These are phyloP conservation scores for Chlorella ohadii DNA, from an alignment of 139 green algal species.

Conservation along the genomic window DNA sequence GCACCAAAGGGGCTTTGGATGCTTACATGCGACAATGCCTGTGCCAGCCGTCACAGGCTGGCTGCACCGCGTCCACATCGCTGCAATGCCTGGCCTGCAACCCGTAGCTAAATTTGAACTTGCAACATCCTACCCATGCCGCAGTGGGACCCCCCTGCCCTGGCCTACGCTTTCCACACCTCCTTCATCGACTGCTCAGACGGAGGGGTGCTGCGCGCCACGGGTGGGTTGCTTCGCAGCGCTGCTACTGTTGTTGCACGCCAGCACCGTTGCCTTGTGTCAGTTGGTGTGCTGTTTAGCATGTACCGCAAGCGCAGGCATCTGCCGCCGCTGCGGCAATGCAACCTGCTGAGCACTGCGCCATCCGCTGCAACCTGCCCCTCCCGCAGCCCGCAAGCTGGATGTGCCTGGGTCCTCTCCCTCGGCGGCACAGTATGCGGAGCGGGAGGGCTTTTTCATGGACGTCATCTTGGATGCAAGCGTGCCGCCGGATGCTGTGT, in stretches of 20 bases:
- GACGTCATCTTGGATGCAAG: conserved; percentile 46
- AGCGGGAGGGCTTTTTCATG: conserved; percentile 60
- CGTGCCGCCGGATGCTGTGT: not conserved
- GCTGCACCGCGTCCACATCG: too few relatives aligned
- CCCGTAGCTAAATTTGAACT: too few relatives aligned
- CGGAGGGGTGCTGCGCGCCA: conserved; percentile 27
- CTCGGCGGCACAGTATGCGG: conserved; percentile 21
- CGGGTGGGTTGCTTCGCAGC: conserved; percentile 6
- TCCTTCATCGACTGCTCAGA: conserved; percentile 42
- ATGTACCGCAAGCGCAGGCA: too few relatives aligned
- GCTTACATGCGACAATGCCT: too few relatives aligned
- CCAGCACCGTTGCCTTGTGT: too few relatives aligned
- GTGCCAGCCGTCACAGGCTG: too few relatives aligned
- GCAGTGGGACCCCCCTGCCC: conserved; percentile 43
- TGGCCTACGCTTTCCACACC: conserved; percentile 61
- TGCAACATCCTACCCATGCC: not conserved
- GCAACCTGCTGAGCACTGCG: too few relatives aligned
- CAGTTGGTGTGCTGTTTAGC: too few relatives aligned
- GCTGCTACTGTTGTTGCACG: too few relatives aligned
- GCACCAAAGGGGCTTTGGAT: too few relatives aligned
- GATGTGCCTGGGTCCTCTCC: conserved; percentile 20
- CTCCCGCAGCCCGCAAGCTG: conserved; percentile 20
- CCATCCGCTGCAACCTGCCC: not conserved
- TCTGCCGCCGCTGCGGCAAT: too few relatives aligned
- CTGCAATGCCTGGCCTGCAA: too few relatives aligned